Evolutionary conservation across 208 protist species (phyloP), one percentile per base, ranked within the genome.

Genomic region (Phytomonas sp.): DNA sequence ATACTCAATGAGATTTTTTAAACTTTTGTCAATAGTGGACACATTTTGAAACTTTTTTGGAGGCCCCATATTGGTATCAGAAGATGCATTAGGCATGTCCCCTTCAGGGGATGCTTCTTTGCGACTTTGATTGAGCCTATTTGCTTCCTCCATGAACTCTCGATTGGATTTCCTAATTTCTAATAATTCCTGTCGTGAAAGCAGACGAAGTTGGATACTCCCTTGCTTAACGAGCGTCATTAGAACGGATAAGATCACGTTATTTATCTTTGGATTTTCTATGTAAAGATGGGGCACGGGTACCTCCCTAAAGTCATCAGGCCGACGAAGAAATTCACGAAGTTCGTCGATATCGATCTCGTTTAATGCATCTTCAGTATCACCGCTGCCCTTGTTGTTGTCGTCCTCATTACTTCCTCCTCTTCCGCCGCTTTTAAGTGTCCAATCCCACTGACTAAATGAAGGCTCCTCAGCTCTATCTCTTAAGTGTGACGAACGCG

Each of bases 191-290:
- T 36, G 67, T 2, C 26, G 32, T 28, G 78, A 74, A 32, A 79
- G 53, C 36, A 60, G 61, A 32, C 75, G 79, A 34, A 53, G 62
- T 53, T 84, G 60, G 23, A 84, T 46, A 34, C 73, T 63, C 9
- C 70, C 67, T 40, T 43, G 70, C 20, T 26, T 17, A 30, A 66
- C 53, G 53, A 84, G 23, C 28, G 23, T 37, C 8, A n/a, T 9
- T 23, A 84, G 31, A 17, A 81, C 28, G 11, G 29, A 17, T 61
- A 71, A 61, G 4, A 84, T 43, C 3, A 73, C 66, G 20, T 46
- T 36, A 9, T 32, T 60, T 5, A 79, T 5, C 36, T 60, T 29
- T 8, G 40, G 60, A 34, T 70, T n/a, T 23, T n/a, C 29, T n/a
- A 2, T 8, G 67, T 34, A 23, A 13, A 60, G 34, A 60, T 62